phyloP scores from a whole-genome alignment of 202 grass and related monocot genomes.

The Carex sylvatica region DNA sequence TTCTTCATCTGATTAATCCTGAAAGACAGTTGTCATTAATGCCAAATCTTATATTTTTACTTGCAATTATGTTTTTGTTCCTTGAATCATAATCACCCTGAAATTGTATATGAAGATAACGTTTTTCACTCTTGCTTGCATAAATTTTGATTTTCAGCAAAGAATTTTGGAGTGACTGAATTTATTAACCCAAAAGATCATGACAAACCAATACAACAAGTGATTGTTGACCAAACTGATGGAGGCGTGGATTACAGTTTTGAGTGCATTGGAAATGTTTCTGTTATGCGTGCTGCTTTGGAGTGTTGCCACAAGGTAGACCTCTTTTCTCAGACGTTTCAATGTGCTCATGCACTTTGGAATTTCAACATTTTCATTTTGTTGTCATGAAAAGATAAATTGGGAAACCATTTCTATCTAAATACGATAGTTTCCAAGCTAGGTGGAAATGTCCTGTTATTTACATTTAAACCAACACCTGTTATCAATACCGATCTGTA shows the following conservation, averaged over 20 bases:
- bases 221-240: constrained; percentile 81
- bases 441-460: neutral
- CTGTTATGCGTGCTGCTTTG: constrained; percentile 85
- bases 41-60: neutral
- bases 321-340: neutral
- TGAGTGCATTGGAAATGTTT: constrained; percentile 97
- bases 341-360: neutral
- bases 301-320: constrained; percentile 99
- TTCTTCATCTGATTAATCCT: neutral
- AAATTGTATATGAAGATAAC: neutral
- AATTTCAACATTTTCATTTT: neutral
- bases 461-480: neutral
- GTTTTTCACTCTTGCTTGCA: neutral
- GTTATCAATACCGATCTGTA: neutral
- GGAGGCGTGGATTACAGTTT: constrained; percentile 98
- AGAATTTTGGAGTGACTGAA: constrained; percentile 97
- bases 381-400: neutral
- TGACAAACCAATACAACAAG: constrained; percentile 94
- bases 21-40: neutral
- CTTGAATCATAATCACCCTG: neutral
- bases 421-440: neutral
- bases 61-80: neutral
- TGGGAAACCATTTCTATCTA: neutral
- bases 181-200: constrained; percentile 97
- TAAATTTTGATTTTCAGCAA: constrained; percentile 50